Percentiles rank a stretch among this genome's conserved stretches.
These are phyloP conservation scores for Xenoacremonium recifei DNA, from an alignment of 2,329 filamentous ascomycete species.

Conservation along the genomic window DNA sequence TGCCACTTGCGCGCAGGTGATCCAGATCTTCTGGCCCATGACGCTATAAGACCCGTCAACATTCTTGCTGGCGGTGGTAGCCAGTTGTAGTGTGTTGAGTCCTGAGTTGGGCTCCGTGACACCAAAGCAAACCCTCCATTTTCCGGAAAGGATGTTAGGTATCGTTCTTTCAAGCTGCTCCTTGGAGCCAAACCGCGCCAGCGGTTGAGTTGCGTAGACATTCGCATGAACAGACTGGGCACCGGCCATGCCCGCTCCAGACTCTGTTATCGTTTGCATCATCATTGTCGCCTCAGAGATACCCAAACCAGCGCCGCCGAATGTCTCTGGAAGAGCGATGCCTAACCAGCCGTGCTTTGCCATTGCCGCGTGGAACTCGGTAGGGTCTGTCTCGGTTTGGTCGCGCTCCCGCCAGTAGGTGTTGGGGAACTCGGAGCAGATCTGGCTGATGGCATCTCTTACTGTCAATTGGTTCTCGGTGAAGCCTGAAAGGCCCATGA, in stretches of 20 bases:
- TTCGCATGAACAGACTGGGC: conserved; percentile 63
- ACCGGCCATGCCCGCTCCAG: conserved; percentile 75
- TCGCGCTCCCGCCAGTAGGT: conserved; percentile 77
- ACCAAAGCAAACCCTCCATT: conserved; percentile 74
- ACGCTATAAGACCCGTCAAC: conserved; percentile 62
- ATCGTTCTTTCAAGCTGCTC: conserved; percentile 64
- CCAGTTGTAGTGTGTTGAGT: conserved; percentile 71
- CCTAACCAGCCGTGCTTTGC: conserved; percentile 78
- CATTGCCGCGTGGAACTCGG: conserved; percentile 72
- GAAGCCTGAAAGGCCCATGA: conserved; percentile 75
- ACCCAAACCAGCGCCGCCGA: conserved; percentile 72
- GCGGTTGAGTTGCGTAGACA: conserved; percentile 72
- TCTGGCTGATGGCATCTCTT: conserved; percentile 64
- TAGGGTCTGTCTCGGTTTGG: conserved; percentile 67
- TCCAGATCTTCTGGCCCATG: conserved; percentile 85
- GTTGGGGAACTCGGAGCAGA: conserved; percentile 70
- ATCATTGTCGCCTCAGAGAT: conserved; percentile 85
- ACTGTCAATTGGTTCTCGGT: conserved; percentile 71
- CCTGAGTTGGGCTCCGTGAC: conserved; percentile 84
- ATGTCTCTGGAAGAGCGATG: conserved; percentile 71
- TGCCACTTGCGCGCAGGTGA: conserved; percentile 79
- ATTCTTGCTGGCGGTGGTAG: conserved; percentile 58
- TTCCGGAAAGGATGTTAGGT: conserved; percentile 68
- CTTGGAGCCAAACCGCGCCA: conserved; percentile 69
- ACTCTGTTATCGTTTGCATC: conserved; percentile 79